These are phyloP conservation scores for Thuidium tamariscinum DNA, from an alignment of 225 moss, liverwort and hornwort species.

Conservation along the genomic window DNA sequence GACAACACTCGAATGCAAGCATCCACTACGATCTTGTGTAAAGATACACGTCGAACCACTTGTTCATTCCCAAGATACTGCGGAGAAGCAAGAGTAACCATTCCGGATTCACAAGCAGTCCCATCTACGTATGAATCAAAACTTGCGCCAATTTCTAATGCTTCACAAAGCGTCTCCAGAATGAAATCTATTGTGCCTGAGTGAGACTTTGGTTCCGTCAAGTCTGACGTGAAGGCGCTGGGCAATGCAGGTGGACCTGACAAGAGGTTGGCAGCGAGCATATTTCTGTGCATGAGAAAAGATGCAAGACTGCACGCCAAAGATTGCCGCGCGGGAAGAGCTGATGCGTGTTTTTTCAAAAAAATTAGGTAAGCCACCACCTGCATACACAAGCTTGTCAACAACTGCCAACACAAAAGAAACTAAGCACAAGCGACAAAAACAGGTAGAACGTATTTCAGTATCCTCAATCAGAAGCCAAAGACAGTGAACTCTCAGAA, in stretches of 20 bases:
- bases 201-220: constrained; percentile 11
- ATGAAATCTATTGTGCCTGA: constrained; percentile 44
- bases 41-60: constrained; percentile 37
- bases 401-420: background rate
- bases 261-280: constrained; percentile 66
- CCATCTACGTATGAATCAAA: constrained; percentile 38
- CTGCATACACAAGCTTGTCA: constrained; percentile 32
- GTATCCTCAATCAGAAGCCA: background rate
- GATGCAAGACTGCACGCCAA: constrained; percentile 62
- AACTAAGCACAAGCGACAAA: background rate
- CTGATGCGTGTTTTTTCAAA: constrained; percentile 49
- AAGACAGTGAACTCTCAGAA: background rate
- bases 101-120: constrained; percentile 10
- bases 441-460: background rate
- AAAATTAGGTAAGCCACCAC: constrained; percentile 78
- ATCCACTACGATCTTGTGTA: constrained; percentile 75
- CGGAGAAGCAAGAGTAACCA: constrained; percentile 71
- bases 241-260: constrained; percentile 32
- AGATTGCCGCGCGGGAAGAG: constrained; percentile 48
- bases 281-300: constrained; percentile 60
- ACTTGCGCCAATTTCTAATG: constrained; percentile 59
- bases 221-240: constrained; percentile 9
- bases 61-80: constrained; percentile 50
- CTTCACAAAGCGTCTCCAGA: constrained; percentile 59
- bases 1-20: constrained; percentile 74